These are phyloP conservation scores for Lineolata rhizophorae DNA, from an alignment of 495 filamentous ascomycete species.

Conservation along the genomic window DNA sequence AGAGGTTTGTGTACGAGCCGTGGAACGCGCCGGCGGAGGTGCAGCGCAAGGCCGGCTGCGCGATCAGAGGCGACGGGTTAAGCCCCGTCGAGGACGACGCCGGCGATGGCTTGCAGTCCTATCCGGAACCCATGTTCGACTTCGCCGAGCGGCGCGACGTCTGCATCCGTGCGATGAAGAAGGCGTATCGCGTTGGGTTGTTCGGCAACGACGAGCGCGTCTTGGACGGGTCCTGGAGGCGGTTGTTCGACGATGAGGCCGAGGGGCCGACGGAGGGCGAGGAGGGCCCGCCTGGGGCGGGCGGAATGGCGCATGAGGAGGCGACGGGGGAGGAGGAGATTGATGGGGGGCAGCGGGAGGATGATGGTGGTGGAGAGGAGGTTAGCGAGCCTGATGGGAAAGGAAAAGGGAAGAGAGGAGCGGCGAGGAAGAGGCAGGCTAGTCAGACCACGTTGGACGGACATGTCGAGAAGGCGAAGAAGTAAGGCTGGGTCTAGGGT, in stretches of 20 bases:
- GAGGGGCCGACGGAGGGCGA: constrained; percentile 24
- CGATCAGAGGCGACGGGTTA: constrained; percentile 28
- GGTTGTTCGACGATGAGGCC: constrained; percentile 26
- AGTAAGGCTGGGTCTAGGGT: too few relatives aligned
- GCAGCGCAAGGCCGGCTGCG: constrained; percentile 34
- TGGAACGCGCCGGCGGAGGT: constrained; percentile 42
- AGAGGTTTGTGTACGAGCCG: constrained; percentile 54
- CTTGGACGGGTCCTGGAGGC: constrained; percentile 36
- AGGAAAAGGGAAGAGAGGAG: neutral
- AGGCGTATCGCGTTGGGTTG: constrained; percentile 36
- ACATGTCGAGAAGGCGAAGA: too few relatives aligned
- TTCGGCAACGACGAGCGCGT: constrained; percentile 36
- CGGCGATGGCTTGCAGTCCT: too few relatives aligned
- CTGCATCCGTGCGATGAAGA: constrained; percentile 41
- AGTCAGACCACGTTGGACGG: too few relatives aligned
- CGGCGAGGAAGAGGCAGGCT: neutral
- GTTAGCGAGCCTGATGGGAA: too few relatives aligned
- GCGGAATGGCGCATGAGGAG: constrained; percentile 9
- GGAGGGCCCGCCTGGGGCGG: constrained; percentile 12
- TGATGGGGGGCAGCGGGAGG: too few relatives aligned
- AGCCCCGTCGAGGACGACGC: constrained; percentile 16
- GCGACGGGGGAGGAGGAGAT: too few relatives aligned
- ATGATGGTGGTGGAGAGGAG: too few relatives aligned
- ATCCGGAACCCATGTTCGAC: constrained; percentile 55
- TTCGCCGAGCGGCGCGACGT: constrained; percentile 32